A percentile compares a stretch with the other conserved stretches of the same genome.
Conservation (phyloP, 495 filamentous ascomycete species). For the Aspergillus asperescens region DNA sequence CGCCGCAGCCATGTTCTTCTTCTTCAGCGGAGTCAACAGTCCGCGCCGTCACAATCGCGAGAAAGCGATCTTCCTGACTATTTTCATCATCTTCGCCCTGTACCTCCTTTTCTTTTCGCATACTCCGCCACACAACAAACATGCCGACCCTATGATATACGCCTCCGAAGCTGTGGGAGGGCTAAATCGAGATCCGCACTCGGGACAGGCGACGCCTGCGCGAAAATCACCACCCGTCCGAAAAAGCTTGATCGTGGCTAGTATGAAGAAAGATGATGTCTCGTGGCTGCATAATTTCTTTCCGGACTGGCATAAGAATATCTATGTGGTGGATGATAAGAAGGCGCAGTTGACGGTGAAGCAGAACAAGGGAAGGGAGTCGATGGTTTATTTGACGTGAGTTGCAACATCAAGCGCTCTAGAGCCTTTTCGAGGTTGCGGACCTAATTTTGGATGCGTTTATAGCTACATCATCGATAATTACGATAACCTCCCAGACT, state of each 20-base stretch:
- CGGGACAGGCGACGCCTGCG: conserved; percentile 27
- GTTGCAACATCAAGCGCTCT: conserved; percentile 24
- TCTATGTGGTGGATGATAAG: conserved; percentile 50
- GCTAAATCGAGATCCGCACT: conserved; percentile 20
- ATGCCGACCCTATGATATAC: conserved; percentile 23
- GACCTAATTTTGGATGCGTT: not conserved
- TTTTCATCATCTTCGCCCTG: conserved; percentile 35
- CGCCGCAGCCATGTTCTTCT: conserved; percentile 35
- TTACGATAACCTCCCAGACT: conserved; percentile 55
- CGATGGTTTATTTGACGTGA: conserved; percentile 56
- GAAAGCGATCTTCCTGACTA: conserved; percentile 39
- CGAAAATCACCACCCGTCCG: conserved; percentile 8
- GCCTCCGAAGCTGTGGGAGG: conserved; percentile 14
- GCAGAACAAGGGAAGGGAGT: conserved; percentile 53
- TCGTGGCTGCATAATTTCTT: conserved; percentile 51
- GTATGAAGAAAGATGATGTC: conserved; percentile 48
- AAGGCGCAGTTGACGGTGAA: conserved; percentile 43
- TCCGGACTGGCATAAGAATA: conserved; percentile 43
- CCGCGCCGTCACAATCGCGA: conserved; percentile 41
- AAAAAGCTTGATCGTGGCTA: conserved; percentile 53
- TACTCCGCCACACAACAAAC: conserved; percentile 16
- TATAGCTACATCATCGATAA: conserved; percentile 58
- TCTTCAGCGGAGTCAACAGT: conserved; percentile 33
- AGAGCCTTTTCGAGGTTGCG: not conserved
- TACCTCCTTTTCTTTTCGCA: conserved; percentile 40